Percentiles rank a stretch among this genome's conserved stretches.
Conservation (phyloP, 805 yeast species). For the Saccharomycopsis sp. region DNA sequence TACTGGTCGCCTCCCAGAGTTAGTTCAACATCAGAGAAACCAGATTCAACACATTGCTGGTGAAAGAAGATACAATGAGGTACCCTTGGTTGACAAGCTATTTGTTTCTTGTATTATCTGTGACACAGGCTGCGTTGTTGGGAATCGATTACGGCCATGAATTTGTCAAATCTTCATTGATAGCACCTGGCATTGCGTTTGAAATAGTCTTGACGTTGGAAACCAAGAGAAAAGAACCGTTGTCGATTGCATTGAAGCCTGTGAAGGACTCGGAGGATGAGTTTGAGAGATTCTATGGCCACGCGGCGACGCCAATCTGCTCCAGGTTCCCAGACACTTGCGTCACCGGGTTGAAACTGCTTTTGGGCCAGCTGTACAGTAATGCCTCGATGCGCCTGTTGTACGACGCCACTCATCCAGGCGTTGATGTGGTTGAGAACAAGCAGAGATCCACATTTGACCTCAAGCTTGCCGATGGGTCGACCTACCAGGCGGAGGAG, state of each 20-base stretch:
- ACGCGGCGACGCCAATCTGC: slow-evolving; percentile 59
- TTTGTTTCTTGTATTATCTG: slow-evolving; percentile 15
- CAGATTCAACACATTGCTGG: too few relatives aligned
- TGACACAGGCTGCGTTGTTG: slow-evolving; percentile 51
- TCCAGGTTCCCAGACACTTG: slow-evolving; percentile 68
- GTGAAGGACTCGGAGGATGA: slow-evolving; percentile 30
- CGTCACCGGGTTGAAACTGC: slow-evolving; percentile 54
- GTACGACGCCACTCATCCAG: slow-evolving; percentile 53
- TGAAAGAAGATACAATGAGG: slow-evolving; percentile 1
- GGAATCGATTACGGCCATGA: slow-evolving; percentile 90
- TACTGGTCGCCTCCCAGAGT: too few relatives aligned
- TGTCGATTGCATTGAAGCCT: slow-evolving; percentile 61
- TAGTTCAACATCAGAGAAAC: too few relatives aligned
- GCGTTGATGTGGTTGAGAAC: slow-evolving; percentile 38
- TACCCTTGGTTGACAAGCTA: slow-evolving; percentile 5
- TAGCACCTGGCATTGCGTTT: slow-evolving; percentile 84
- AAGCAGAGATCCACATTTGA: slow-evolving; percentile 46
- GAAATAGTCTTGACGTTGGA: slow-evolving; percentile 86
- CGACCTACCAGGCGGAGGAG: slow-evolving; percentile 54
- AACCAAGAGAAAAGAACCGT: slow-evolving; percentile 80
- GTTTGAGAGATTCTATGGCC: slow-evolving; percentile 69
- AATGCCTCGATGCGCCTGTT: slow-evolving; percentile 37
- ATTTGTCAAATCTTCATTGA: slow-evolving; percentile 74
- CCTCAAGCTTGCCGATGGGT: slow-evolving; percentile 39
- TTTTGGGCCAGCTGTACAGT: slow-evolving; percentile 52